A percentile compares a stretch with the other conserved stretches of the same genome.
These are phyloP conservation scores for Chaetoceros muelleri DNA, from an alignment of 108 stramenopile species.

Conservation along the genomic window DNA sequence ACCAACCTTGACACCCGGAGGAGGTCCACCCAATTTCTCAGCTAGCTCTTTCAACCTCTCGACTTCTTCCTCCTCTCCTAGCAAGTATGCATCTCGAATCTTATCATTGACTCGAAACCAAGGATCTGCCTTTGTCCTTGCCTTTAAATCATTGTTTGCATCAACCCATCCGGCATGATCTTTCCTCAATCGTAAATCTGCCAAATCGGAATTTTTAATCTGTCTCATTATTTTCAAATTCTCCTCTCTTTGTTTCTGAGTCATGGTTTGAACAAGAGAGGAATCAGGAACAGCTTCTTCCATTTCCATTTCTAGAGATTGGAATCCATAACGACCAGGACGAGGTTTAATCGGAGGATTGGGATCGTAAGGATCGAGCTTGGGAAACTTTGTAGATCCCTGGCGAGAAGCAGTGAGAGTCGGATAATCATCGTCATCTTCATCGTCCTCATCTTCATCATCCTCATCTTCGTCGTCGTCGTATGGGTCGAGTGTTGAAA, in stretches of 20 bases:
- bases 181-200: conserved; percentile 31
- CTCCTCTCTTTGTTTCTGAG: conserved; percentile 50
- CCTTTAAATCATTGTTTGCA: conserved; percentile 50
- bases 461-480: conserved; percentile 1
- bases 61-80: conserved; percentile 42
- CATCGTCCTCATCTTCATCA: not conserved
- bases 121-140: conserved; percentile 42
- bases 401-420: not conserved
- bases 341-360: conserved; percentile 77
- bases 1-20: conserved; percentile 28
- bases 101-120: conserved; percentile 80
- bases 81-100: conserved; percentile 59
- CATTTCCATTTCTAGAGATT: conserved; percentile 18
- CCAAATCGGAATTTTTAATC: conserved; percentile 43
- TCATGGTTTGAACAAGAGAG: conserved; percentile 50
- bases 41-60: conserved; percentile 34
- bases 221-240: conserved; percentile 61
- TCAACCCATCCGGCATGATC: conserved; percentile 59
- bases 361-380: conserved; percentile 61
- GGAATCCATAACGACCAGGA: conserved; percentile 49
- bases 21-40: conserved; percentile 60
- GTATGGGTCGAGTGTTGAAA: not conserved
- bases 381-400: not conserved
- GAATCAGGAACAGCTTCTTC: conserved; percentile 26
- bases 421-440: not conserved